phyloP scores from a whole-genome alignment of 306 rosid genomes.

The Bauhinia variegata region DNA sequence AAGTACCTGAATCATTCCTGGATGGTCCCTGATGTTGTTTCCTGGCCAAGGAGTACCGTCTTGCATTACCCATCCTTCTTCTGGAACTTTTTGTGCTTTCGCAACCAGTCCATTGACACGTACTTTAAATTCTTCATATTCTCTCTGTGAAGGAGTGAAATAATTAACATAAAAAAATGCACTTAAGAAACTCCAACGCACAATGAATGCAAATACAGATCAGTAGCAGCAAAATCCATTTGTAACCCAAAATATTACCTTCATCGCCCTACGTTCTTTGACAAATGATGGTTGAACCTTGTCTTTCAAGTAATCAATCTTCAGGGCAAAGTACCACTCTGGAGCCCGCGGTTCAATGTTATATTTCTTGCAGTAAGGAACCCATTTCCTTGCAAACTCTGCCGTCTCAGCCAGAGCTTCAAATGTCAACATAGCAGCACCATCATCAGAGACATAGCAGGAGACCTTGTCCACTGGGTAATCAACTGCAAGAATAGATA shows the following conservation, averaged over 20 bases:
- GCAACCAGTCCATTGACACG: constrained; percentile 79
- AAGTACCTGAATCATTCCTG: constrained; percentile 92
- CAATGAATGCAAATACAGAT: not conserved
- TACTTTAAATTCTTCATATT: constrained; percentile 86
- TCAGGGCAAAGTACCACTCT: constrained; percentile 83
- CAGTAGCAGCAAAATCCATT: not conserved
- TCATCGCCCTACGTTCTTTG: constrained; percentile 92
- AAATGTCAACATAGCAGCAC: constrained; percentile 90
- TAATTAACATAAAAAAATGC: constrained; percentile 17
- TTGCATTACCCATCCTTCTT: constrained; percentile 96
- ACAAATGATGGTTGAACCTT: constrained; percentile 89
- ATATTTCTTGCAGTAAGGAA: constrained; percentile 81
- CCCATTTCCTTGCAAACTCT: constrained; percentile 88
- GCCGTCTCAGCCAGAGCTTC: constrained; percentile 88
- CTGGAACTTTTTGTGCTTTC: constrained; percentile 78
- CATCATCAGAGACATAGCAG: constrained; percentile 93
- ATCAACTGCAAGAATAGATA: constrained; percentile 87
- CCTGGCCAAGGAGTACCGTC: constrained; percentile 99
- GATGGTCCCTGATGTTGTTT: constrained; percentile 93
- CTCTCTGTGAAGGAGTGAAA: constrained; percentile 60
- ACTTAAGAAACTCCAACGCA: not conserved
- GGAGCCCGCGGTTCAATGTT: constrained; percentile 90
- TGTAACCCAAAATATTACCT: constrained; percentile 51
- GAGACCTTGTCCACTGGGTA: constrained; percentile 93
- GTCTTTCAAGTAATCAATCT: constrained; percentile 88